Evolutionary conservation across 2,329 filamentous ascomycete species (phyloP).

Genomic region (Paraconiothyrium sp.): DNA sequence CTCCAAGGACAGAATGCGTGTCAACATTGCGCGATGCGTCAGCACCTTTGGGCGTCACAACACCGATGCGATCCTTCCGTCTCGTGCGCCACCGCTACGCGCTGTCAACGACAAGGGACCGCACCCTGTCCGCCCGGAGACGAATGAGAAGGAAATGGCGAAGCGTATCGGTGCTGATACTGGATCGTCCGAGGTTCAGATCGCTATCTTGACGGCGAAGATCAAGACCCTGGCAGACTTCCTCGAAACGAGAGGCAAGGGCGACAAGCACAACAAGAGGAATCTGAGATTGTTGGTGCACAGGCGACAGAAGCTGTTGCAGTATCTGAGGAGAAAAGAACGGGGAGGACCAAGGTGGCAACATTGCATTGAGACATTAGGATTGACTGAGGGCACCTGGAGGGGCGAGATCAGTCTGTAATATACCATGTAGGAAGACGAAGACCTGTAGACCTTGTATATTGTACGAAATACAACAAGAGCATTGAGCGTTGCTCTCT

Average conservation of each 20-base stretch:
- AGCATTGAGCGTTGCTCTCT: conserved; percentile 4
- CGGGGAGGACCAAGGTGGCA: conserved; percentile 90
- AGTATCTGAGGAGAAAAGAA: conserved; percentile 89
- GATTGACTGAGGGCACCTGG: conserved; percentile 88
- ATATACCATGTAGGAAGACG: conserved; percentile 4
- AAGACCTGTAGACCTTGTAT: conserved; percentile 8
- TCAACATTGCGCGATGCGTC: conserved; percentile 86
- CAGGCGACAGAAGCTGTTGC: conserved; percentile 85
- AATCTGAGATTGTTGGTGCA: conserved; percentile 88
- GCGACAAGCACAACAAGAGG: conserved; percentile 93
- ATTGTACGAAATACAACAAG: conserved; percentile 19
- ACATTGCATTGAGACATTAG: conserved; percentile 83
- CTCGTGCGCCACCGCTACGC: conserved; percentile 62
- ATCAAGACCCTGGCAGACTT: conserved; percentile 82
- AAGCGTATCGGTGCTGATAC: conserved; percentile 89
- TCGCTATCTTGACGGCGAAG: conserved; percentile 93
- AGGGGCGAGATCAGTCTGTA: conserved; percentile 86
- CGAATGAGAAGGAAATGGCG: conserved; percentile 36
- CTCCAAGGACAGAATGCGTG: conserved; percentile 78
- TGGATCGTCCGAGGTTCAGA: conserved; percentile 96
- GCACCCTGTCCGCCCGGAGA: conserved; percentile 55
- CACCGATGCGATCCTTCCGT: conserved; percentile 76
- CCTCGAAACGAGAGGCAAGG: conserved; percentile 75
- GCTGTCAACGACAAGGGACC: conserved; percentile 56
- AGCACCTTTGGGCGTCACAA: conserved; percentile 89